phyloP scores from a whole-genome alignment of 345 rosid genomes.

The Aegle marmelos region DNA sequence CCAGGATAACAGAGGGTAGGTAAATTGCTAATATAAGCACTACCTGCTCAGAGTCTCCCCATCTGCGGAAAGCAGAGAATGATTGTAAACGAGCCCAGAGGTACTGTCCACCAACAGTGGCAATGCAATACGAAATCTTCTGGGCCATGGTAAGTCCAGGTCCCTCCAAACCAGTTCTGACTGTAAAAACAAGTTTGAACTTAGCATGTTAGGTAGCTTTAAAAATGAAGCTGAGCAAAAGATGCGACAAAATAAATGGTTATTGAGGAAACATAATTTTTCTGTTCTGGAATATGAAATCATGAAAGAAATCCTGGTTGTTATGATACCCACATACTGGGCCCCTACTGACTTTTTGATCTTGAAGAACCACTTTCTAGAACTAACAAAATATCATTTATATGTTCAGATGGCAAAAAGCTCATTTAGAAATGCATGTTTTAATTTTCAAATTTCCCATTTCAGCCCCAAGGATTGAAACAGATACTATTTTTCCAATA shows the following conservation, averaged over 20 bases:
- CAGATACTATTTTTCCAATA: neutral
- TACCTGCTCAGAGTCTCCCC: slow-evolving; percentile 98
- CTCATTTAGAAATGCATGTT: neutral
- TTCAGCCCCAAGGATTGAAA: neutral
- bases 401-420: neutral
- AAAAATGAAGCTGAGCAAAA: neutral
- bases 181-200: slow-evolving; percentile 31
- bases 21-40: neutral
- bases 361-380: neutral
- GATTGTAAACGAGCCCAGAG: slow-evolving; percentile 86
- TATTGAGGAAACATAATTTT: neutral
- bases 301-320: neutral
- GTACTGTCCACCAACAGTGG: slow-evolving; percentile 94
- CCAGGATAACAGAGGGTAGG: neutral
- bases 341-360: neutral
- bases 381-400: neutral
- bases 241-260: neutral
- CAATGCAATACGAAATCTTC: slow-evolving; percentile 87
- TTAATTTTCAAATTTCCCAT: neutral
- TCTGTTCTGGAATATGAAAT: neutral
- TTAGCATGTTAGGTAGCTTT: neutral
- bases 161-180: slow-evolving; percentile 94
- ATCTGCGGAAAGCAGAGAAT: slow-evolving; percentile 94
- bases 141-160: slow-evolving; percentile 85
- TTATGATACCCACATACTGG: neutral